A percentile compares a stretch with the other conserved stretches of the same genome.
Conservation (phyloP, 495 filamentous ascomycete genomes). For the Haplographium delicatum region DNA sequence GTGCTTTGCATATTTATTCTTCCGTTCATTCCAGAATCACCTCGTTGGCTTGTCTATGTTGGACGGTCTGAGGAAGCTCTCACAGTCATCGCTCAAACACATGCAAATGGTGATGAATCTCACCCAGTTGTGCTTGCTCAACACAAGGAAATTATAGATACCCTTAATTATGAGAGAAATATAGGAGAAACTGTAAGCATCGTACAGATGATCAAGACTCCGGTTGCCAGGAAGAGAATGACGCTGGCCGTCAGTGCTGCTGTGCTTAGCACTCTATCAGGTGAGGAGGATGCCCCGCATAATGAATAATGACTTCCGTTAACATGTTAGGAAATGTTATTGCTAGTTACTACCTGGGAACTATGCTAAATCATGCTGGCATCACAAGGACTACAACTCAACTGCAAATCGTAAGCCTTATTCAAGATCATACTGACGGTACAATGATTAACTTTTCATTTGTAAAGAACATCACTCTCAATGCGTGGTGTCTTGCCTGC, state of each 20-base stretch:
- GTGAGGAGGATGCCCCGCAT: constrained; percentile 29
- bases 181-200: constrained; percentile 36
- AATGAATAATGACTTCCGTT: too few species aligned
- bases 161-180: constrained; percentile 41
- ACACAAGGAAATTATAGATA: too few species aligned
- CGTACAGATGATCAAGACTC: constrained; percentile 36
- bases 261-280: constrained; percentile 1
- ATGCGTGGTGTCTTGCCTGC: too few species aligned
- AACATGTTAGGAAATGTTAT: too few species aligned
- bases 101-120: constrained; percentile 33
- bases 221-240: constrained; percentile 33
- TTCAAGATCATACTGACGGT: too few species aligned
- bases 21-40: constrained; percentile 26
- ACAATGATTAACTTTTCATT: too few species aligned
- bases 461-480: too few species aligned
- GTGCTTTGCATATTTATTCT: constrained; percentile 2
- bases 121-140: too few species aligned
- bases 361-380: too few species aligned
- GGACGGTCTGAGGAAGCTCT: constrained; percentile 28
- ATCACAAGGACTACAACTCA: too few species aligned
- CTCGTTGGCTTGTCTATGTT: constrained; percentile 19
- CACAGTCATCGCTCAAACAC: constrained; percentile 36
- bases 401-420: too few species aligned
- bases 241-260: background rate
- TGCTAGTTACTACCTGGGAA: too few species aligned